Percentiles rank a stretch among this genome's conserved stretches.
Evolutionary conservation across 2,329 filamentous ascomycete species (phyloP).

Genomic region (Pseudogymnoascus sp.): DNA sequence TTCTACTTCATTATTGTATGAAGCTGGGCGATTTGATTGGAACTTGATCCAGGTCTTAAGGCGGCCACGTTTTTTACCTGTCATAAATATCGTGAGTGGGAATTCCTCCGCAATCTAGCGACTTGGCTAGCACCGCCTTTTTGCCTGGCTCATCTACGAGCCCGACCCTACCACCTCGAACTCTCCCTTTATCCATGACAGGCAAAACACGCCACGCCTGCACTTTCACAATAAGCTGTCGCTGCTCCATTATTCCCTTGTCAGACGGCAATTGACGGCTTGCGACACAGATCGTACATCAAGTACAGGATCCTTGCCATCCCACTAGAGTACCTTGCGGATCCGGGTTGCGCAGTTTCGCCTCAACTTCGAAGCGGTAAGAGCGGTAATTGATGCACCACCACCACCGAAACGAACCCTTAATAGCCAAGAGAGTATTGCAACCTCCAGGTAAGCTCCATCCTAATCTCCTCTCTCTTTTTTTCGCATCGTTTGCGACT

Average conservation of each 20-base stretch:
- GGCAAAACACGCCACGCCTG: not conserved
- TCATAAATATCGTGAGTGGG: not conserved
- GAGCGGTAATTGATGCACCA: not conserved
- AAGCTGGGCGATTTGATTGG: not conserved
- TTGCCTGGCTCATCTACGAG: not conserved
- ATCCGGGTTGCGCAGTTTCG: not conserved
- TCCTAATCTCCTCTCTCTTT: not conserved
- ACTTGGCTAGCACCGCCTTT: not conserved
- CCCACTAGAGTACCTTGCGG: not conserved
- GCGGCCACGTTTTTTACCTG: not conserved
- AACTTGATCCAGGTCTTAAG: not conserved
- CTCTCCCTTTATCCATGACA: not conserved
- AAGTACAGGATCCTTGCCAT: conserved; percentile 1
- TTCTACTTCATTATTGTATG: not conserved
- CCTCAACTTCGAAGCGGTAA: conserved; percentile 3
- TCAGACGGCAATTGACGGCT: not conserved
- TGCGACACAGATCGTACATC: not conserved
- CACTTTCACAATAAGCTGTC: not conserved
- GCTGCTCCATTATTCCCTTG: not conserved
- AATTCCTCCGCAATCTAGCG: not conserved
- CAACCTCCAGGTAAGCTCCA: not conserved
- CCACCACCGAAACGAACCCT: not conserved
- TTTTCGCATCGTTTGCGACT: not conserved
- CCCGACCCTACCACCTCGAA: not conserved
- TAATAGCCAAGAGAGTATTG: not conserved